Conservation (phyloP, 208 protist genomes). For the Leishmania tropica region DNA sequence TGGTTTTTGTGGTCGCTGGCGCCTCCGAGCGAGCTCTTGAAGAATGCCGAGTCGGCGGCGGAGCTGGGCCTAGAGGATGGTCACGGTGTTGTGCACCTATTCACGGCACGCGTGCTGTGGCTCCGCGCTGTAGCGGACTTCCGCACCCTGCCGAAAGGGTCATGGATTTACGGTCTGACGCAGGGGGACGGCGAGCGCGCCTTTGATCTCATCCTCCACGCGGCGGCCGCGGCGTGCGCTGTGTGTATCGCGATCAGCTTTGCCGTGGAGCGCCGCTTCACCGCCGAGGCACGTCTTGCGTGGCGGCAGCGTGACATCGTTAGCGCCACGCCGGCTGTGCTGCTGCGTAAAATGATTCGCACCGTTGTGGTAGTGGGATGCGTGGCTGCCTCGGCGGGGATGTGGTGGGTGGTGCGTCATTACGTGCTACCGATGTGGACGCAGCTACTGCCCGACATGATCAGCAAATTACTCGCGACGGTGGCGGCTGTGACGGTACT, state of each 20-base stretch:
- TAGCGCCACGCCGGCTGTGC: constrained; percentile 52
- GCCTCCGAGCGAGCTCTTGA: constrained; percentile 24
- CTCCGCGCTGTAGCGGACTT: constrained; percentile 32
- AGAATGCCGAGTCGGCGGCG: constrained; percentile 7
- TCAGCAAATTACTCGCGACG: constrained; percentile 41
- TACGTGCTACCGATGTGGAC: constrained; percentile 45
- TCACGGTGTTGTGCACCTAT: constrained; percentile 24
- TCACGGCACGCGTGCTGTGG: constrained; percentile 30
- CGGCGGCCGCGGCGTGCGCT: constrained; percentile 5
- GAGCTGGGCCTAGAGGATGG: constrained; percentile 20
- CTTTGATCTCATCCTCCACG: constrained; percentile 28
- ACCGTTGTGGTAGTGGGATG: constrained; percentile 62
- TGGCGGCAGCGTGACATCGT: constrained; percentile 55
- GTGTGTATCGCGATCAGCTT: constrained; percentile 31
- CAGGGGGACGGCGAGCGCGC: constrained; percentile 17
- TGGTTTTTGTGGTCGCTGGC: constrained; percentile 33
- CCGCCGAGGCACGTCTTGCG: constrained; percentile 26
- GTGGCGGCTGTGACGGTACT: constrained; percentile 59
- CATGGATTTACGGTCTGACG: constrained; percentile 25
- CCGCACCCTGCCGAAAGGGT: constrained; percentile 8
- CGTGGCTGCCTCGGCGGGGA: constrained; percentile 32
- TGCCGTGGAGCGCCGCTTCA: constrained; percentile 25
- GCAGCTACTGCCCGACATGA: constrained; percentile 43
- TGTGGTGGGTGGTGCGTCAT: constrained; percentile 25
- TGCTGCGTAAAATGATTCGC: constrained; percentile 71